Conservation (phyloP, 805 yeast species). For the Pichia manshurica region DNA sequence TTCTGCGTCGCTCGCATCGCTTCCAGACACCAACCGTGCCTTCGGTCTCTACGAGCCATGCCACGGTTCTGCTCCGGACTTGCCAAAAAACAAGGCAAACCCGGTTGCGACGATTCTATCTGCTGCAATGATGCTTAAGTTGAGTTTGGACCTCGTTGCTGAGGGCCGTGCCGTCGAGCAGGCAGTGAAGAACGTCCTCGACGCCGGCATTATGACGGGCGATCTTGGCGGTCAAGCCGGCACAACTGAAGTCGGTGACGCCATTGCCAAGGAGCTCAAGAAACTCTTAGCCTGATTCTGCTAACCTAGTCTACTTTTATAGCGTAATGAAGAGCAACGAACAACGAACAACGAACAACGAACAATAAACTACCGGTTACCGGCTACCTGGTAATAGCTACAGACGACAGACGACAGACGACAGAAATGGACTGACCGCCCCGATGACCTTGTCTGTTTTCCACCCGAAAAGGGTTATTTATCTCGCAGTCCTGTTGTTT, state of each 20-base stretch:
- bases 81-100: constrained; percentile 80
- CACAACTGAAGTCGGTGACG: constrained; percentile 92
- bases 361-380: too few species aligned
- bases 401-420: too few species aligned
- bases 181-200: constrained; percentile 81
- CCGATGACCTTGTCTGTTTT: too few species aligned
- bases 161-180: constrained; percentile 86
- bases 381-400: too few species aligned
- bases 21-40: constrained; percentile 91
- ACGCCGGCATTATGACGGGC: constrained; percentile 81
- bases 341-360: too few species aligned
- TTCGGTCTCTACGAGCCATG: constrained; percentile 98
- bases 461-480: too few species aligned
- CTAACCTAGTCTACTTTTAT: too few species aligned
- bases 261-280: constrained; percentile 70
- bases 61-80: constrained; percentile 98
- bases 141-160: constrained; percentile 73
- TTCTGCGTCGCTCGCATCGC: constrained; percentile 92
- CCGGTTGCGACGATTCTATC: constrained; percentile 94
- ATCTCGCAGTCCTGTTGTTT: too few species aligned
- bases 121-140: constrained; percentile 94
- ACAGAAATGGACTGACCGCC: too few species aligned
- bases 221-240: constrained; percentile 82
- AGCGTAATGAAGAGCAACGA: too few species aligned
- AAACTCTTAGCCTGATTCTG: constrained; percentile 16